Evolutionary conservation across 2,329 filamentous ascomycete genomes (phyloP), one percentile per base, ranked within the genome.

Genomic region (Talaromyces funiculosus): DNA sequence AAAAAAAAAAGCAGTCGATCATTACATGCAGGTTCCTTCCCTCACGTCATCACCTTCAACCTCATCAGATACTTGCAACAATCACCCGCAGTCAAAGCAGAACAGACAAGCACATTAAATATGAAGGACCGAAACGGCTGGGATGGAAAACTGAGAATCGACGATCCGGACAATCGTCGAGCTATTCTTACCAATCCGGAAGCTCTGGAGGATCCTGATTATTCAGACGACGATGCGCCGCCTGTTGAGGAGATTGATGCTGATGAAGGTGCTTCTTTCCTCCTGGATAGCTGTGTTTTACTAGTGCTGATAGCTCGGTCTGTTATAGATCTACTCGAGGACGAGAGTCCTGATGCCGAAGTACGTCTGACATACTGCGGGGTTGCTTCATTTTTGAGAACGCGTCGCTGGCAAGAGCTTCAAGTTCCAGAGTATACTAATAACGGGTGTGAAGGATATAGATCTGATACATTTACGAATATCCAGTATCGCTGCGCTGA

Each of bases 381-480:
- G 43, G 45, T 49, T 31, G 16, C 24, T 22, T 45, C 10, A 8
- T 7, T 9, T 22, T 16, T 22, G 3, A 22, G 29, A 51, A 33
- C 9, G 5, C n/a, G 16, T 2, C 18, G 7, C 43, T 49, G 8
- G 45, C 18, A 51, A 51, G 29, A 51, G 29, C 8, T 58, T 35
- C 12, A 12, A 35, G 29, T 20, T 22, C 3, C 18, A 18, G 47
- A 14, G 31, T 22, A 40, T 24, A 24, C 40, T 56, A 56, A 43
- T 38, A 33, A 42, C 37, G 26, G 42, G 18, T n/a, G 14, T 37
- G 31, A 63, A 92, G 77, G 90, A 96, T 69, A 93, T 99, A 69
- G 90, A 94, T 71, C 86, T 92, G 63, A 87, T 92, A n/a, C 93
- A 97, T 74, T 89, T 89, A 59, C 90, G 92, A 65, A 84, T 99